A percentile compares a stretch with the other conserved stretches of the same genome.
These are phyloP conservation scores for Fennellomyces sp. DNA, from an alignment of 371 early-diverging fungal genomes.

Conservation along the genomic window DNA sequence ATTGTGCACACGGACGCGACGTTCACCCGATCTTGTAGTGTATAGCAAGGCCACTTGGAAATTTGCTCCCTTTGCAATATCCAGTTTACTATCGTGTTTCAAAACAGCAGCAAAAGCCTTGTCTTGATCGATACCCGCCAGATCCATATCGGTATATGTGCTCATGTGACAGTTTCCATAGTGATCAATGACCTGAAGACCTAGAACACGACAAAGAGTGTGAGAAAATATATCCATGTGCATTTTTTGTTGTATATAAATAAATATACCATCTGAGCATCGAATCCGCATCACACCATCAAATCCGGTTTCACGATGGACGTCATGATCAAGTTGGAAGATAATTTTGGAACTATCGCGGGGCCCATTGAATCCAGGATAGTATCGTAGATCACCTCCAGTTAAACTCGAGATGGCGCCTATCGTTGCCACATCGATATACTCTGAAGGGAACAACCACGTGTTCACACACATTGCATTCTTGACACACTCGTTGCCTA, in stretches of 20 bases:
- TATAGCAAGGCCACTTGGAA: constrained; percentile 94
- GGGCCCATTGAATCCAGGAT: constrained; percentile 75
- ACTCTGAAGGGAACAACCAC: constrained; percentile 86
- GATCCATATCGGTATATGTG: constrained; percentile 91
- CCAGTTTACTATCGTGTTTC: constrained; percentile 92
- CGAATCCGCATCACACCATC: constrained; percentile 92
- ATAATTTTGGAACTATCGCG: constrained; percentile 70
- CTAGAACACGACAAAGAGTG: constrained; percentile 34
- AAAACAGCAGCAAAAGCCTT: constrained; percentile 85
- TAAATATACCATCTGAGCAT: constrained; percentile 75
- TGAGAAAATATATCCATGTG: not conserved
- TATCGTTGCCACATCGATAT: constrained; percentile 88
- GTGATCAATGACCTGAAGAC: constrained; percentile 87
- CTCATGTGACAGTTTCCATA: constrained; percentile 95
- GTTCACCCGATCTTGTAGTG: constrained; percentile 85
- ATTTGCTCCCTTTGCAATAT: constrained; percentile 79
- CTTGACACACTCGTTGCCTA: constrained; percentile 82
- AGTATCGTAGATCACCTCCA: constrained; percentile 85
- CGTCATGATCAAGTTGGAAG: constrained; percentile 75
- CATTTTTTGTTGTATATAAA: not conserved
- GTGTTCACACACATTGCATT: constrained; percentile 87
- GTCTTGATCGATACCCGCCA: constrained; percentile 89
- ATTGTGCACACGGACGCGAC: constrained; percentile 92
- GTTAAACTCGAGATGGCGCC: constrained; percentile 78
- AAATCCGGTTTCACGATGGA: constrained; percentile 83